phyloP scores from a whole-genome alignment of 2,329 filamentous ascomycete genomes.

The Beauveria australis region DNA sequence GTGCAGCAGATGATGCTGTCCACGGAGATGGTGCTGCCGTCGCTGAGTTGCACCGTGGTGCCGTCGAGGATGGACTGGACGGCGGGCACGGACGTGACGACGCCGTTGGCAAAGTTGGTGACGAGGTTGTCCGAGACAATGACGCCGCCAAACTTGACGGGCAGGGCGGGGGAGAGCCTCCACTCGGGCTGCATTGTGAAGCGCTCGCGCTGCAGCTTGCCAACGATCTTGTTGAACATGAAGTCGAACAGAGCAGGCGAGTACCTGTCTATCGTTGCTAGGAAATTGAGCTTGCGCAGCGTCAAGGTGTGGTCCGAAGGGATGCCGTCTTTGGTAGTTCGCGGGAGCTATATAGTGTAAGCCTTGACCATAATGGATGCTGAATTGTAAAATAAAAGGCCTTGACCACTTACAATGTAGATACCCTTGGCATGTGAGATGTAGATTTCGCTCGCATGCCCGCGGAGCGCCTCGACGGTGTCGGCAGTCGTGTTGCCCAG shows the following conservation, averaged over 20 bases:
- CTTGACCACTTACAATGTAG: constrained; percentile 16
- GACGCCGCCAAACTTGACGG: constrained; percentile 16
- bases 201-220: constrained; percentile 14
- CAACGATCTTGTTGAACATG: constrained; percentile 16
- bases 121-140: constrained; percentile 21
- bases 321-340: constrained; percentile 22
- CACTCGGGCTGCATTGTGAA: constrained; percentile 22
- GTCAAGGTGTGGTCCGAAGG: constrained; percentile 27
- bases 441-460: constrained; percentile 30
- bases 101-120: constrained; percentile 28
- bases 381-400: constrained; percentile 16
- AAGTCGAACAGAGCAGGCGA: constrained; percentile 18
- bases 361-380: neutral
- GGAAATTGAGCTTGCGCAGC: constrained; percentile 23
- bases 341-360: constrained; percentile 17
- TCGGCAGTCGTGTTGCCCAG: constrained; percentile 30
- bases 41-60: constrained; percentile 19
- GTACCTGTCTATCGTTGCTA: constrained; percentile 21
- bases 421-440: constrained; percentile 32
- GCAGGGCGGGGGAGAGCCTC: constrained; percentile 17
- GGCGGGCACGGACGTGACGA: constrained; percentile 26
- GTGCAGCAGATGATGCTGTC: constrained; percentile 28
- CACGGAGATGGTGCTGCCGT: constrained; percentile 19
- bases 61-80: constrained; percentile 23
- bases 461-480: constrained; percentile 23